Evolutionary conservation across 306 rosid genomes (phyloP), one percentile per base, ranked within the genome.

Genomic region (Cucurbita pepo): DNA sequence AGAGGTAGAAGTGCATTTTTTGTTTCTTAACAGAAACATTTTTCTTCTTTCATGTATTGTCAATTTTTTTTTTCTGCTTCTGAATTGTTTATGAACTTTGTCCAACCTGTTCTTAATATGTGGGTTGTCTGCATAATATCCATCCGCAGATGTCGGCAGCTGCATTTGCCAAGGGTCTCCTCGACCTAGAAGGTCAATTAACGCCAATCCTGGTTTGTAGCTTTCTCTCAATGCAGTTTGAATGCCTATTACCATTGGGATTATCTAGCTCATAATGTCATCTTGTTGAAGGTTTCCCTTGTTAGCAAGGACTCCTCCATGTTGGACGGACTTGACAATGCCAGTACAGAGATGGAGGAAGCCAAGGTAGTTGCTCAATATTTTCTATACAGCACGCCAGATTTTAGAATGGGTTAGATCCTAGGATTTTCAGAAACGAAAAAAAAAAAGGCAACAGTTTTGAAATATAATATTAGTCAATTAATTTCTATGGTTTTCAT

Each of bases 311-410:
- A 94, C 85, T 91, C 92, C 64, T 94, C 99, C 79, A 94, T 94
- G 99, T 77, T 94, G 96, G 99, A 94, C 60, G 99, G 99, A 76
- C 99, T 94, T 80, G 99, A 94, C 77, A 89, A 94, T 83, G 99
- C 99, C 76, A 87, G 96, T 83, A 79, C 21, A 40, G 97, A 94
- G 87, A 94, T 94, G 97, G 87, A 87, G 45, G 91, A 89, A 85
- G 96, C 97, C 56, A 94, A 94, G 97, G 98, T 88, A 47, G 21
- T 45, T 67, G 18, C 21, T 67, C 48, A 22, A 44, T 66, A 22
- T 65, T 44, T 65, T 64, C 15, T 10, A 10, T 64, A 43, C 53
- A 9, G 51, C 19, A 64, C 30, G 37, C 52, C 53, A 41, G 9
- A 64, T 43, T 41, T 64, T 5, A 53, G 37, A 64, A 64, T 43